Conservation (phyloP, 75 land plant genomes). For the Picea glauca region DNA sequence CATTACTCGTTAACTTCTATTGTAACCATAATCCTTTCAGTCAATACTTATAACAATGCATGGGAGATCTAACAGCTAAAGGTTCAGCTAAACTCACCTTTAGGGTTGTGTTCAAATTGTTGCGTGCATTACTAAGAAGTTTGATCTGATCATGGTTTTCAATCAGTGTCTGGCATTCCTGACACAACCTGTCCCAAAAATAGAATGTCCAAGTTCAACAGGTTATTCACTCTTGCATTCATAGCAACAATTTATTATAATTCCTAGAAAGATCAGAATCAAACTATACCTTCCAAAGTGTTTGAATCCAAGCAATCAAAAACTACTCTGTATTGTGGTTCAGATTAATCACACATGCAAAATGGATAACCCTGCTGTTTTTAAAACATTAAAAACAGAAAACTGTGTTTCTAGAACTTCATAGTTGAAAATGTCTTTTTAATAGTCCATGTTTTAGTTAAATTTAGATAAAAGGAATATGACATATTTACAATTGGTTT, state of each 20-base stretch:
- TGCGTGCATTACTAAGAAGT: slow-evolving; percentile 97
- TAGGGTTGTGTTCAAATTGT: slow-evolving; percentile 88
- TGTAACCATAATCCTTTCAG: too few relatives aligned
- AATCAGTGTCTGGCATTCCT: slow-evolving; percentile 93
- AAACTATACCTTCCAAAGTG: neutral
- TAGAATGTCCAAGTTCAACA: neutral
- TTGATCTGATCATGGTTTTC: slow-evolving; percentile 98
- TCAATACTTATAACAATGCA: too few relatives aligned
- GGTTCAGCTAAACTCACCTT: slow-evolving; percentile 49
- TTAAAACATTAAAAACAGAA: too few relatives aligned
- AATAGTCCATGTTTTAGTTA: too few relatives aligned
- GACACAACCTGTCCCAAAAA: slow-evolving; percentile 63
- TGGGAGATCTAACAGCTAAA: neutral
- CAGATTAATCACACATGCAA: neutral
- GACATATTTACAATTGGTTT: too few relatives aligned
- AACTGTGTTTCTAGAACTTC: too few relatives aligned
- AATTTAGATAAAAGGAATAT: too few relatives aligned
- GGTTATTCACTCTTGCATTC: neutral
- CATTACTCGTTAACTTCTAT: too few relatives aligned
- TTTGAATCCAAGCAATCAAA: too few relatives aligned
- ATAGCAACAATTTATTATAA: neutral
- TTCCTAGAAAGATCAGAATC: neutral
- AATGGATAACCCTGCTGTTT: too few relatives aligned
- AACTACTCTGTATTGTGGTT: too few relatives aligned
- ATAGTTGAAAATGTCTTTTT: too few relatives aligned